Evolutionary conservation across 2,329 filamentous ascomycete species (phyloP), one percentile per base, ranked within the genome.

Genomic region (Pseudocercospora crystallina): DNA sequence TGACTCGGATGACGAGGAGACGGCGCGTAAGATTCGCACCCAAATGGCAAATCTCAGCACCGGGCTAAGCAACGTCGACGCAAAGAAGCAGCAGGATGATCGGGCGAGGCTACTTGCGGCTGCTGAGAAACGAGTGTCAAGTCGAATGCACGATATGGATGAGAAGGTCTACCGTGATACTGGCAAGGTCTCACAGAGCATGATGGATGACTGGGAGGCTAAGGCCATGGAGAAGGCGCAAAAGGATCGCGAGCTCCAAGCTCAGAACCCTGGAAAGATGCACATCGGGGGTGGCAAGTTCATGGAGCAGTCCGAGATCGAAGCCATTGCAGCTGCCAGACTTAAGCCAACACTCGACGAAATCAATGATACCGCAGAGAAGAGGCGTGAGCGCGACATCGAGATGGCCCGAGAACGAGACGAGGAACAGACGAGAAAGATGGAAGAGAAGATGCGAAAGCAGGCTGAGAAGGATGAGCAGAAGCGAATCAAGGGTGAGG

Each of bases 321-420:
- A 96, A 57, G 83, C 82, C 5, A 87, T 96, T 59, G 91, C 91
- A 2, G 80, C 83, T 10, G 82, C 80, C 39, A 83, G 85, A 59
- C 80, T 96, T 12, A 88, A 92, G 67, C 91, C 91, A 4, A 83
- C 94, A 0, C 69, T 96, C 5, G 86, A 96, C 59, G 88, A 95
- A 58, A 94, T 96, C 55, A 84, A 85, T 46, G 84, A 88, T 44
- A 88, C 85, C 65, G 88, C 88, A 0, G 86, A 90, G 64, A 78
- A 78, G 54, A 85, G 90, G 65, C 78, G 82, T 34, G 87, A 86
- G 42, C 79, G 84, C 52, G 79, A 87, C 53, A 76, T 84, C 40
- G 81, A 84, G 57, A 70, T 81, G 9, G 78, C 80, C 36, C 67
- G 83, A 13, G 86, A 90, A 53, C 76, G 83, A 54, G 83, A 89